phyloP scores from a whole-genome alignment of 2,329 filamentous ascomycete genomes.

The Metarhizium guizhouense region DNA sequence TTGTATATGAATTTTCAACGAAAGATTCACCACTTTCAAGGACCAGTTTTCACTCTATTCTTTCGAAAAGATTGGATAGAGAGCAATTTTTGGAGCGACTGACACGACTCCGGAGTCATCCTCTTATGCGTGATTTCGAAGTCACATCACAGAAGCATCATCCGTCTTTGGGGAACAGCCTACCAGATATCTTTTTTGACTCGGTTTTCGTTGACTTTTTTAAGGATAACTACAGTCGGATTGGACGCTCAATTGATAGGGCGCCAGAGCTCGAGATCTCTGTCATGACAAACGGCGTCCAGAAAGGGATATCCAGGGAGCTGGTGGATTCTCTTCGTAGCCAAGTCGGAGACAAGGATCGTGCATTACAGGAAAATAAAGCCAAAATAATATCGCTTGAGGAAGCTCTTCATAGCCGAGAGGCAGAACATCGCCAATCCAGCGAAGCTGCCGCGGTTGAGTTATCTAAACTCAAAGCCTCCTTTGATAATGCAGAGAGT shows the following conservation, averaged over 20 bases:
- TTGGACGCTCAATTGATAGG: conserved; percentile 78
- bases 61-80: conserved; percentile 69
- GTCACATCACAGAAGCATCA: conserved; percentile 65
- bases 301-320: conserved; percentile 89
- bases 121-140: conserved; percentile 80
- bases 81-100: conserved; percentile 83
- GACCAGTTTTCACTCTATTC: conserved; percentile 67
- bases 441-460: conserved; percentile 41
- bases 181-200: conserved; percentile 82
- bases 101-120: conserved; percentile 65
- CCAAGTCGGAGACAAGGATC: conserved; percentile 66
- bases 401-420: conserved; percentile 59
- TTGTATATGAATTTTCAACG: conserved; percentile 93
- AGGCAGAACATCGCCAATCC: conserved; percentile 59
- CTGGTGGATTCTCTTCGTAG: conserved; percentile 76
- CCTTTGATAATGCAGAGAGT: conserved; percentile 14
- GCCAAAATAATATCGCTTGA: conserved; percentile 37
- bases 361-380: conserved; percentile 37
- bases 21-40: conserved; percentile 90
- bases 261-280: conserved; percentile 84
- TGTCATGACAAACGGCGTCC: conserved; percentile 66
- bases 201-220: conserved; percentile 83
- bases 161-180: conserved; percentile 32
- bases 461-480: conserved; percentile 21
- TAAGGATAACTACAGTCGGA: conserved; percentile 87